phyloP scores from a whole-genome alignment of 192 early-diverging fungal species.

The Tieghemiomyces parasiticus region DNA sequence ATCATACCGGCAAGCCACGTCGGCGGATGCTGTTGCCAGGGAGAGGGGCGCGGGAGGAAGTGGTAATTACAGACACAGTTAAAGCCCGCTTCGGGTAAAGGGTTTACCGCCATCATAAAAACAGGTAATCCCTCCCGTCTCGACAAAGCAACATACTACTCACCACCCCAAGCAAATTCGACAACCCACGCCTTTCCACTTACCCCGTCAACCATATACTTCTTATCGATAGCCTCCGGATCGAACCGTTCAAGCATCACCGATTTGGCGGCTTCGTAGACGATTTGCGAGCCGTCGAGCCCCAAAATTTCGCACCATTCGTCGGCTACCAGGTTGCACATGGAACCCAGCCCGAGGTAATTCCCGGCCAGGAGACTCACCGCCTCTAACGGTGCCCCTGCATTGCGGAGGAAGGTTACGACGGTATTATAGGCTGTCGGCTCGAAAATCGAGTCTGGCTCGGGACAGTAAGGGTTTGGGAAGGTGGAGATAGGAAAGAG shows the following conservation, averaged over 20 bases:
- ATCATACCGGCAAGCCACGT: constrained; percentile 42
- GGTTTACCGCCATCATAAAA: too few relatives aligned
- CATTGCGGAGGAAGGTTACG: constrained; percentile 21
- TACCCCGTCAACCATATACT: constrained; percentile 29
- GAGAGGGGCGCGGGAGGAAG: too few relatives aligned
- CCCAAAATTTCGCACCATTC: constrained; percentile 13
- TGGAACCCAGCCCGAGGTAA: constrained; percentile 32
- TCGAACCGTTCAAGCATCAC: constrained; percentile 47
- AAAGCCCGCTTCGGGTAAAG: too few relatives aligned
- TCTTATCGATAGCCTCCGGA: constrained; percentile 30
- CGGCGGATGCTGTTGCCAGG: too few relatives aligned
- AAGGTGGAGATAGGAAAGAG: too few relatives aligned
- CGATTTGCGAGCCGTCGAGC: background rate
- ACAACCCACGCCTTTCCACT: too few relatives aligned
- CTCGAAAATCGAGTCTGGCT: constrained; percentile 19
- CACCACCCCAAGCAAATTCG: too few relatives aligned
- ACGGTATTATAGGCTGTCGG: constrained; percentile 24
- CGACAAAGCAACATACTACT: too few relatives aligned
- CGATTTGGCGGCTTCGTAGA: constrained; percentile 30
- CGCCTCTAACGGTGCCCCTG: constrained; percentile 30
- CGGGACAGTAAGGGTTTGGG: too few relatives aligned
- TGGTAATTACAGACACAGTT: too few relatives aligned
- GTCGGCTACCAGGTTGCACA: constrained; percentile 32
- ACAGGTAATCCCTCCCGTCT: too few relatives aligned
- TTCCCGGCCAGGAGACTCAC: constrained; percentile 32